Evolutionary conservation across 352 stramenopile genomes (phyloP), one percentile per base, ranked within the genome.

Genomic region (Globisporangium splendens): DNA sequence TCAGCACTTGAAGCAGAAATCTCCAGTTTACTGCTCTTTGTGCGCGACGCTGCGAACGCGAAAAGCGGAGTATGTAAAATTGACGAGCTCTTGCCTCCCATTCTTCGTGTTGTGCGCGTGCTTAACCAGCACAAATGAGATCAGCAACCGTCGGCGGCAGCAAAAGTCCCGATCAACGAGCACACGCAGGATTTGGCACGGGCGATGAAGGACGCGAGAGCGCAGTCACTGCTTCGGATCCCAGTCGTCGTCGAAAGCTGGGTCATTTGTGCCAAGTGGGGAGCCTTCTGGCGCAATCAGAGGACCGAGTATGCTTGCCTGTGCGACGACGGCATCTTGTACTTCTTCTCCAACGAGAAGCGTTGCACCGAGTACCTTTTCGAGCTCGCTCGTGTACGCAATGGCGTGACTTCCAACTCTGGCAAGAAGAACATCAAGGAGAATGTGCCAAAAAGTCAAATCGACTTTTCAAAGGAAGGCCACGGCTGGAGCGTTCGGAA

Each of bases 241-340:
- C 61, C 66, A 2, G 52, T 78, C 1, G 42, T 81, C 28, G 64
- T 76, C 54, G 60, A 79, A 43, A 77, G 81, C 0, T 86, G 74
- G 60, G 75, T 91, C 11, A 62, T 78, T 11, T 77, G 72, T 39
- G 75, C 71, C 20, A 73, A 88, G 49, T 91, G 82, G 82, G 63
- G 77, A 4, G 69, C 73, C 0, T 73, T 88, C 41, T 91, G 82
- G 82, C 79, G 82, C 39, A 79, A 79, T 46, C 71, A 89, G 54
- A 63, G 73, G 7, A 68, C 62, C 12, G 75, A 79, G 20, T 89
- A 86, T 24, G 77, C 77, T 43, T 88, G 77, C 50, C 58, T 91
- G 18, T 89, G 79, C 41, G 75, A 86, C 54, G 79, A 81, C 42
- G 73, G 72, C 41, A 59, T 74, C 17, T 56, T 89, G 1, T 76